Evolutionary conservation across 805 yeast species (phyloP), one percentile per base, ranked within the genome.

Genomic region (Myxozyma monticola): DNA sequence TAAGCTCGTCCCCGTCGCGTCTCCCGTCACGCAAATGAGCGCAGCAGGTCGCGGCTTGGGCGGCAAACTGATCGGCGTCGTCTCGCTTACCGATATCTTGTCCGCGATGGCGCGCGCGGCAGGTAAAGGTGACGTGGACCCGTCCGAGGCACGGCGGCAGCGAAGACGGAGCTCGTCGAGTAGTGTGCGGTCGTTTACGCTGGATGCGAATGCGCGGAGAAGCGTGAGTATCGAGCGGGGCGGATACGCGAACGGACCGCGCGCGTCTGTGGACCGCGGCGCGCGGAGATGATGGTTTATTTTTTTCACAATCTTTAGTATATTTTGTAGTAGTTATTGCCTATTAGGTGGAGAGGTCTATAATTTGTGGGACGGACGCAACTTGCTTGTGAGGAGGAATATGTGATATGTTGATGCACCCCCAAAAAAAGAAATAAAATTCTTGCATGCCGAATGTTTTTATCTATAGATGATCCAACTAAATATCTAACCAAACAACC

Each of bases 31-130:
- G n/a, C 37, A 34, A n/a, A 17, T 26, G 14, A 31, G 43, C 18
- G 49, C 35, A 2, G 21, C 31, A 57, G n/a, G n/a, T n/a, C 56
- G 54, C 10, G 61, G 65, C 29, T 57, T 66, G 17, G 81, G 88
- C 1, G 96, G 96, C 14, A 85, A 83, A 64, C 75, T 91, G 54
- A 80, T 88, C 47, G 98, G 98, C 35, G 98, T 93, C 22, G 82
- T 93, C 2, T 87, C 96, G 2, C 72, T 93, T 60, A 91, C 98
- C 0, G 99, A 91, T 68, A 84, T 91, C 29, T 71, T 93, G 42
- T 87, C 90, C 15, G 70, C 88, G 37, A 76, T 91, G 56, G 96
- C 96, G 7, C 77, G 82, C 60, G 79, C 78, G 30, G 76, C 82
- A 49, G 96, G 95, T 2, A 78, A 78, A 62, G 53, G 61, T 1